Evolutionary conservation across 768 basidiomycete species (phyloP).

Genomic region (Mycena capillaripes): DNA sequence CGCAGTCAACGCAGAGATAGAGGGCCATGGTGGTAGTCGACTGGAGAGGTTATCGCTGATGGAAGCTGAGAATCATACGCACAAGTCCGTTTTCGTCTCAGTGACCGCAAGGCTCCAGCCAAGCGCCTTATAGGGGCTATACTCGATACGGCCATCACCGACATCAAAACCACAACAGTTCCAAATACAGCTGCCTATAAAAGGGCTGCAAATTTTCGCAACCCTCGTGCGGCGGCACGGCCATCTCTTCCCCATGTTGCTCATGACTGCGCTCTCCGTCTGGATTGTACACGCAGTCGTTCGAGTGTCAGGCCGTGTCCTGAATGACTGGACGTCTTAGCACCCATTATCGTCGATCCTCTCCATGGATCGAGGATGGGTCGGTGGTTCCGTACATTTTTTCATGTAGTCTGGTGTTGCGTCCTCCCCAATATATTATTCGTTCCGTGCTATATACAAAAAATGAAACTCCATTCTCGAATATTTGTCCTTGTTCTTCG

Average conservation of each 20-base stretch:
- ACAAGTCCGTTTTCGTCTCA: not conserved
- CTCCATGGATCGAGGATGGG: slow-evolving; percentile 71
- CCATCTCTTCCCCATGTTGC: slow-evolving; percentile 90
- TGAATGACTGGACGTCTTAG: slow-evolving; percentile 87
- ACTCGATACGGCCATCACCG: not conserved
- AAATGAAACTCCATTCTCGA: slow-evolving; percentile 18
- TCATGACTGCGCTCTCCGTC: slow-evolving; percentile 73
- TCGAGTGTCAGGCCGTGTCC: slow-evolving; percentile 92
- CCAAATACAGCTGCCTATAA: slow-evolving; percentile 32
- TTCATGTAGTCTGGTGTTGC: not conserved
- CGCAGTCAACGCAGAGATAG: slow-evolving; percentile 89
- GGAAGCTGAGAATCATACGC: not conserved
- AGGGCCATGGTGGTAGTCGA: slow-evolving; percentile 59
- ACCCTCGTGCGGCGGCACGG: slow-evolving; percentile 86
- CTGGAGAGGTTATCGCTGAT: slow-evolving; percentile 23
- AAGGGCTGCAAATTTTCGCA: slow-evolving; percentile 34
- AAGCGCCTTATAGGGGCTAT: slow-evolving; percentile 5
- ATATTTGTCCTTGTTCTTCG: not conserved
- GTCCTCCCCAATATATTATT: slow-evolving; percentile 14
- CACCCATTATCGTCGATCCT: slow-evolving; percentile 74
- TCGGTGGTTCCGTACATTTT: slow-evolving; percentile 78
- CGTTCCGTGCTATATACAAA: slow-evolving; percentile 24
- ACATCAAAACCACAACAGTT: not conserved
- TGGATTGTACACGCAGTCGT: slow-evolving; percentile 73
- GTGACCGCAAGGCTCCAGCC: not conserved